These are phyloP conservation scores for Candida labiduridarum DNA, from an alignment of 1,139 yeast genomes.

Conservation along the genomic window DNA sequence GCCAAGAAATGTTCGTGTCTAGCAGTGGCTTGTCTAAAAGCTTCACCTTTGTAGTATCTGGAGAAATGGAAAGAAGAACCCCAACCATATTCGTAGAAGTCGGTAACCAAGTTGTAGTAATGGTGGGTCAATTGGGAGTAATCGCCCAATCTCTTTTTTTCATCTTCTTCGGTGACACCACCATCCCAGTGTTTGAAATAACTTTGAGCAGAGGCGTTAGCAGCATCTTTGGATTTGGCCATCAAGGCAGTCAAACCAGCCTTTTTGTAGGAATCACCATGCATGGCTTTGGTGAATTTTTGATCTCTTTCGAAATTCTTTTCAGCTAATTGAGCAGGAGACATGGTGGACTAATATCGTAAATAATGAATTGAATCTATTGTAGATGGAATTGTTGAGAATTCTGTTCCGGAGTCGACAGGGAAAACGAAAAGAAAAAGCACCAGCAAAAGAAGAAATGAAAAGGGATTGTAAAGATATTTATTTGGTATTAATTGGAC, in stretches of 20 bases:
- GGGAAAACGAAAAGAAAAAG: neutral
- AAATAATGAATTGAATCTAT: slow-evolving; percentile 13
- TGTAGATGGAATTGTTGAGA: neutral
- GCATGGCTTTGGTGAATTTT: slow-evolving; percentile 81
- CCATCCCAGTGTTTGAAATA: slow-evolving; percentile 97
- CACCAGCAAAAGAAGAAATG: neutral
- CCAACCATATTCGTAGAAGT: slow-evolving; percentile 98
- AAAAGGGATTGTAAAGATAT: neutral
- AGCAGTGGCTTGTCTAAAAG: slow-evolving; percentile 92
- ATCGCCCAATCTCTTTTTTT: slow-evolving; percentile 73
- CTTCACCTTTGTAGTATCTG: slow-evolving; percentile 90
- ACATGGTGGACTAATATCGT: slow-evolving; percentile 8
- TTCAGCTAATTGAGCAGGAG: slow-evolving; percentile 18
- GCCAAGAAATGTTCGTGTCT: slow-evolving; percentile 98
- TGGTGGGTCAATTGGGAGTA: slow-evolving; percentile 92
- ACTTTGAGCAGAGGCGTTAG: slow-evolving; percentile 81
- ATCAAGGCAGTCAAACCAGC: slow-evolving; percentile 79
- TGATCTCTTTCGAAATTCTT: slow-evolving; percentile 53
- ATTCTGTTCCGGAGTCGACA: neutral
- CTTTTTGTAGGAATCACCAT: slow-evolving; percentile 70
- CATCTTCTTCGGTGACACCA: slow-evolving; percentile 77
- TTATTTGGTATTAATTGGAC: neutral
- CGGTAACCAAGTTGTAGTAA: slow-evolving; percentile 95
- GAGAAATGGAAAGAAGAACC: slow-evolving; percentile 99
- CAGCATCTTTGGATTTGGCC: slow-evolving; percentile 76